Conservation (phyloP, 768 basidiomycete species). For the Dentipellis sp. region DNA sequence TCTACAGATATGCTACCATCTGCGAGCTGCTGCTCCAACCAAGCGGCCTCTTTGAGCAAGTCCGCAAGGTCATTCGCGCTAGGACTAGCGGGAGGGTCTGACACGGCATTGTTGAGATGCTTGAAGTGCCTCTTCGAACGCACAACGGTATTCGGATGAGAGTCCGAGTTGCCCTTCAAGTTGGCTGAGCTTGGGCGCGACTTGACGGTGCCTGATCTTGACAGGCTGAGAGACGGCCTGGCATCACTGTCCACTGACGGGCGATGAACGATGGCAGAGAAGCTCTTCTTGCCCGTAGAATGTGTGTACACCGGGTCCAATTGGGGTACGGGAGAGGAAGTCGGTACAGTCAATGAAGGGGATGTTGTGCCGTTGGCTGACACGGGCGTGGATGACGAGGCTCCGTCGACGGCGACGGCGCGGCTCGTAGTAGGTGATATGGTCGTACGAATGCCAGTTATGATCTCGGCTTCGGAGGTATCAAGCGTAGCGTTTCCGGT, state of each 20-base stretch:
- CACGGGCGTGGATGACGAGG: background rate
- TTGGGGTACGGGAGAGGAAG: background rate
- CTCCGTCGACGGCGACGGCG: background rate
- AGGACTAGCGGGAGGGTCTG: conserved; percentile 35
- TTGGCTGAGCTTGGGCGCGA: conserved; percentile 11
- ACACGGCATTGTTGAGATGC: conserved; percentile 11
- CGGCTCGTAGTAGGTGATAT: background rate
- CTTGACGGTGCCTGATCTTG: conserved; percentile 9
- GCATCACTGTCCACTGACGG: conserved; percentile 11
- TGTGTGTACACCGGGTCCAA: conserved; percentile 15
- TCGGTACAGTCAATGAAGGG: background rate
- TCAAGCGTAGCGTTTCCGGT: background rate
- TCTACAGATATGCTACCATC: conserved; percentile 29
- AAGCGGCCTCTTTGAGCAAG: conserved; percentile 48
- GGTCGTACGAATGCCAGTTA: background rate
- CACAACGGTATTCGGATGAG: conserved; percentile 8
- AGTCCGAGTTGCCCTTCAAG: conserved; percentile 12
- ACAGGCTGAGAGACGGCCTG: conserved; percentile 2
- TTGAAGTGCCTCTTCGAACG: conserved; percentile 16
- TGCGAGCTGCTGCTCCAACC: conserved; percentile 45
- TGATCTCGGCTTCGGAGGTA: background rate
- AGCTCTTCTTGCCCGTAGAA: conserved; percentile 16
- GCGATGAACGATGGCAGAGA: conserved; percentile 25
- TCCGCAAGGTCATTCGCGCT: conserved; percentile 42
- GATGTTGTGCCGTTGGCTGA: background rate